Evolutionary conservation across 805 yeast genomes (phyloP).

Genomic region (Blastobotrys robertii): DNA sequence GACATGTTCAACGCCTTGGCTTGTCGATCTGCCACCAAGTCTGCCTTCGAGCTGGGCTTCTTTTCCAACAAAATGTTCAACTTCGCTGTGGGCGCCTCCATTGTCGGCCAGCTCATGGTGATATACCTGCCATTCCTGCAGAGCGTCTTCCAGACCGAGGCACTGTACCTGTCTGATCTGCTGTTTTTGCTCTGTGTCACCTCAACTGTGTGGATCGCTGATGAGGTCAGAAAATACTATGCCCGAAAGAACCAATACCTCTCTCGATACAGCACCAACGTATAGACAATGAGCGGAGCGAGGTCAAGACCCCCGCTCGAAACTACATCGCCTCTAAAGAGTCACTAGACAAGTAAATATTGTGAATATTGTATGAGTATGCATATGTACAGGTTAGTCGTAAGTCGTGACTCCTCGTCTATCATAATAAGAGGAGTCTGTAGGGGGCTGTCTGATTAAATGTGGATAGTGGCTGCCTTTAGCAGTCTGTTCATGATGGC

Average conservation of each 20-base stretch:
- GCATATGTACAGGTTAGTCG: background rate
- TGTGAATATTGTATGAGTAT: background rate
- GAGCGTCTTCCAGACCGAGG: constrained; percentile 88
- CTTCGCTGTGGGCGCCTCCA: constrained; percentile 78
- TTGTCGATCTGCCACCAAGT: constrained; percentile 81
- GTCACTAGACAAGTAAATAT: background rate
- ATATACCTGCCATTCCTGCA: constrained; percentile 92
- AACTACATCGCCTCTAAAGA: background rate
- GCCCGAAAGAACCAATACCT: constrained; percentile 18
- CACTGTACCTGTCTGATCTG: constrained; percentile 63
- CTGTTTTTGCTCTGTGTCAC: constrained; percentile 51
- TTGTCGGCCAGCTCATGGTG: constrained; percentile 87
- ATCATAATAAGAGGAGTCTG: background rate
- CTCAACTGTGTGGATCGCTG: constrained; percentile 76
- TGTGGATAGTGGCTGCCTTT: constrained; percentile 63
- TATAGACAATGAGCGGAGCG: constrained; percentile 7
- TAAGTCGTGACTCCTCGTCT: background rate
- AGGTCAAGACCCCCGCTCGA: background rate
- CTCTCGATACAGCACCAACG: constrained; percentile 16
- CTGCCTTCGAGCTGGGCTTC: constrained; percentile 73
- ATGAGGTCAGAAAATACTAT: constrained; percentile 63
- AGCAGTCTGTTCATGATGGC: constrained; percentile 89
- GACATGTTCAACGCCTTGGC: constrained; percentile 96
- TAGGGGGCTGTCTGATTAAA: background rate
- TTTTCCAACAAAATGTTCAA: constrained; percentile 82